Evolutionary conservation across 768 basidiomycete species (phyloP).

Genomic region (Gyrodon lividus): DNA sequence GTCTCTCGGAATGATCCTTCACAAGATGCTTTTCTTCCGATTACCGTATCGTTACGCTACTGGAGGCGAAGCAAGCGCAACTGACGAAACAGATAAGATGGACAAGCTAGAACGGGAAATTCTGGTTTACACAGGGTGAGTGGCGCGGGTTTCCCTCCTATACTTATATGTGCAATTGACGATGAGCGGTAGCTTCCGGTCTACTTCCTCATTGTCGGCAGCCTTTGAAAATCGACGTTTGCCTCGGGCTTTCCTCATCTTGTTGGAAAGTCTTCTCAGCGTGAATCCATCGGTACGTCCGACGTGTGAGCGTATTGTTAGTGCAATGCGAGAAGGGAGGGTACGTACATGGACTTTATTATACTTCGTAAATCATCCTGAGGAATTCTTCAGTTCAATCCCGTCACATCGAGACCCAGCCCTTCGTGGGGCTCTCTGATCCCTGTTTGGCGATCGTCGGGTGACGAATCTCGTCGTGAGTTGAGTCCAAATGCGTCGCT

Average conservation of each 20-base stretch:
- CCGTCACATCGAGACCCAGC: constrained; percentile 9
- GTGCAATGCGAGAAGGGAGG: constrained; percentile 67
- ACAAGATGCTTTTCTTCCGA: constrained; percentile 90
- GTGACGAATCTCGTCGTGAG: constrained; percentile 11
- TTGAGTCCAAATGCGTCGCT: constrained; percentile 7
- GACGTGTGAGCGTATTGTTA: constrained; percentile 67
- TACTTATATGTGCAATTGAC: constrained; percentile 11
- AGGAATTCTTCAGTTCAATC: constrained; percentile 30
- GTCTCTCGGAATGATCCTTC: constrained; percentile 94
- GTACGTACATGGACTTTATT: constrained; percentile 41
- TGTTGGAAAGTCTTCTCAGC: constrained; percentile 72
- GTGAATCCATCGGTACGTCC: constrained; percentile 61
- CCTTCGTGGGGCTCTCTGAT: constrained; percentile 21
- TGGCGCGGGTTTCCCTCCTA: not conserved
- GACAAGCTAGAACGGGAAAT: constrained; percentile 74
- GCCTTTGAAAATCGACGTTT: constrained; percentile 72
- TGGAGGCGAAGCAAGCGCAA: constrained; percentile 50
- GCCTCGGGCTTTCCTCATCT: constrained; percentile 64
- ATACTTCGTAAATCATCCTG: not conserved
- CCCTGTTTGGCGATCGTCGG: constrained; percentile 19
- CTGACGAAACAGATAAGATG: constrained; percentile 61
- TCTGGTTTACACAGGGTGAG: constrained; percentile 68
- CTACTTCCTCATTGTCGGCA: constrained; percentile 47
- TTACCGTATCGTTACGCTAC: constrained; percentile 80
- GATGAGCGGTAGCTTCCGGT: constrained; percentile 45